Percentiles rank a stretch among this genome's conserved stretches.
Evolutionary conservation across 2,329 filamentous ascomycete genomes (phyloP).

Genomic region (Ophiostoma montium): DNA sequence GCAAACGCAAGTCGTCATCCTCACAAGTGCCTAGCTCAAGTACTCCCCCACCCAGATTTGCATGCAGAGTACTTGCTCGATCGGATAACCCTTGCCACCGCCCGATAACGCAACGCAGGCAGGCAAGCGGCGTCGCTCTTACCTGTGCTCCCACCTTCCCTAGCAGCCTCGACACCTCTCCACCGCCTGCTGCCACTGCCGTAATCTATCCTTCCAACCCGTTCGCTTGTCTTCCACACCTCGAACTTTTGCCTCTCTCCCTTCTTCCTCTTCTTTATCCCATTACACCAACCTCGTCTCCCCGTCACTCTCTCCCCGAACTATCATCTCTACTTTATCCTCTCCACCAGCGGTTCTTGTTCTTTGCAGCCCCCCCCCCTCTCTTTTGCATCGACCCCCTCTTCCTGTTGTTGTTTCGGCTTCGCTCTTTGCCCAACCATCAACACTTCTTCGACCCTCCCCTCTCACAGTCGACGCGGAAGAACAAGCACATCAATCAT

Average conservation of each 20-base stretch:
- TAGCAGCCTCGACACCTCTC: not conserved
- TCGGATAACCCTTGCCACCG: conserved; percentile 7
- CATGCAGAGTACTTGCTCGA: conserved; percentile 4
- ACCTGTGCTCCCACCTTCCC: conserved; percentile 1
- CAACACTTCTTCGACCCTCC: no score
- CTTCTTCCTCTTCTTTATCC: not conserved
- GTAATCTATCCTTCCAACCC: conserved; percentile 8
- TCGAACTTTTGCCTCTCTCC: conserved; percentile 4
- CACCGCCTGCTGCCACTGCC: not conserved
- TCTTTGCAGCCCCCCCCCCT: no score
- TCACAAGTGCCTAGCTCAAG: conserved; percentile 17
- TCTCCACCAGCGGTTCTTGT: no score
- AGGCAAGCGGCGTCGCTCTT: not conserved
- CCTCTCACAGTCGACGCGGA: no score
- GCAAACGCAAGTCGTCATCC: conserved; percentile 19
- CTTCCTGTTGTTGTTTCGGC: no score
- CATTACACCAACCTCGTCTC: conserved; percentile 1
- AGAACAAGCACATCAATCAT: conserved; percentile 25
- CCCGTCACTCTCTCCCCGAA: not conserved
- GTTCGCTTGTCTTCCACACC: conserved; percentile 7
- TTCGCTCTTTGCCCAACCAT: no score
- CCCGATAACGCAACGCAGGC: conserved; percentile 3
- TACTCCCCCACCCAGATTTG: conserved; percentile 3
- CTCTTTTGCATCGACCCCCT: no score
- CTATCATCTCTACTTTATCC: no score